Conservation (phyloP, 805 yeast genomes). For the Candida khao-thaluensis region DNA sequence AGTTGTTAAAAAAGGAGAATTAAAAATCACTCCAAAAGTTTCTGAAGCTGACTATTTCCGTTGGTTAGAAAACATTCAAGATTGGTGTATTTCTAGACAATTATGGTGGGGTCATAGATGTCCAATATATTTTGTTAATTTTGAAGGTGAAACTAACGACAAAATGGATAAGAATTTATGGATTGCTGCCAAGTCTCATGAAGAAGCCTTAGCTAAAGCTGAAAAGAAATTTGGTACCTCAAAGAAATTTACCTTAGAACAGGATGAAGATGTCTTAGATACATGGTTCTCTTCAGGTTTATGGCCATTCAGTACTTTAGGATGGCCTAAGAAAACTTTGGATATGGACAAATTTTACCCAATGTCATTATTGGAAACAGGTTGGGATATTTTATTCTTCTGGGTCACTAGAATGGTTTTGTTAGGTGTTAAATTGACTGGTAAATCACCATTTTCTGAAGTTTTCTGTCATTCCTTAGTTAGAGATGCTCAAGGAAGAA, state of each 20-base stretch:
- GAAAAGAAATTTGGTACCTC: conserved; percentile 61
- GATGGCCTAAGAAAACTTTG: conserved; percentile 83
- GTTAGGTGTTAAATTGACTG: conserved; percentile 86
- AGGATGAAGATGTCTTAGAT: conserved; percentile 97
- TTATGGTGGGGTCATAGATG: conserved; percentile 97
- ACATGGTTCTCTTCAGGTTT: conserved; percentile 98
- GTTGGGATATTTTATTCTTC: conserved; percentile 99
- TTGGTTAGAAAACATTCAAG: conserved; percentile 95
- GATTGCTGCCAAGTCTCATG: conserved; percentile 84
- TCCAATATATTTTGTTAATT: conserved; percentile 85
- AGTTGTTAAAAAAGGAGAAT: conserved; percentile 79
- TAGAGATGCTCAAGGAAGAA: conserved; percentile 98
- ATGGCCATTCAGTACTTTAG: conserved; percentile 96
- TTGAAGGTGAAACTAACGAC: conserved; percentile 73
- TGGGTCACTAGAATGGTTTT: conserved; percentile 98
- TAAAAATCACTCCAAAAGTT: conserved; percentile 80
- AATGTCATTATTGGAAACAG: conserved; percentile 93
- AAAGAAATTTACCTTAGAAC: conserved; percentile 71
- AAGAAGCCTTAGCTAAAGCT: conserved; percentile 87
- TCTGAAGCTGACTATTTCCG: conserved; percentile 92
- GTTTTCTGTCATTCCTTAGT: conserved; percentile 98
- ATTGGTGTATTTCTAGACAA: conserved; percentile 98
- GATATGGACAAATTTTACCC: conserved; percentile 84
- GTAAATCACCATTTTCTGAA: conserved; percentile 88
- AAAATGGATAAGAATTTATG: conserved; percentile 68